These are phyloP conservation scores for Heterobasidion annosum DNA, from an alignment of 1,284 basidiomycete species.

Conservation along the genomic window DNA sequence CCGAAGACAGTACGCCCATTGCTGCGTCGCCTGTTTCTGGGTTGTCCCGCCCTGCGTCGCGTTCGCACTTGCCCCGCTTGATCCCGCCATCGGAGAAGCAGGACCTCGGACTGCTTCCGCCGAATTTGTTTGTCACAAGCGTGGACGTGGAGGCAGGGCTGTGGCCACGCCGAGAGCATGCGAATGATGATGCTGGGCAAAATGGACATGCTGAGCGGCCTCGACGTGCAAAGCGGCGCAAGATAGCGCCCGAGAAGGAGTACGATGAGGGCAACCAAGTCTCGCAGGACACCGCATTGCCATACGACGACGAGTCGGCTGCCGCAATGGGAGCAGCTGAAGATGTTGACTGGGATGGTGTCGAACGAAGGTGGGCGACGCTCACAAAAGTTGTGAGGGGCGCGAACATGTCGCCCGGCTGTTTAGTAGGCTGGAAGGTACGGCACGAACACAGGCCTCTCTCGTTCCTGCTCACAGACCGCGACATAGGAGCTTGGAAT, in stretches of 20 bases:
- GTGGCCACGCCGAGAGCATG: constrained; percentile 9
- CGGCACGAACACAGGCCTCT: constrained; percentile 3
- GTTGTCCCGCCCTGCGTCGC: background rate
- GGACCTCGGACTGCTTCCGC: constrained; percentile 37
- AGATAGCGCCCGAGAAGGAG: constrained; percentile 17
- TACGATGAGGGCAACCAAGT: constrained; percentile 4
- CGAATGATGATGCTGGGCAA: background rate
- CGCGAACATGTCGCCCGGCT: constrained; percentile 25
- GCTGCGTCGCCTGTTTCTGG: background rate
- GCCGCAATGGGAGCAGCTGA: background rate
- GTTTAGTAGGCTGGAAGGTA: constrained; percentile 47
- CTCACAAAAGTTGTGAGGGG: constrained; percentile 20
- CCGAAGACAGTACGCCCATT: constrained; percentile 4
- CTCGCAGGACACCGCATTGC: constrained; percentile 11
- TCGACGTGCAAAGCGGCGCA: constrained; percentile 8
- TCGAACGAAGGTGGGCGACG: constrained; percentile 32
- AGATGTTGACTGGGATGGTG: constrained; percentile 26
- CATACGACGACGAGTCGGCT: constrained; percentile 13
- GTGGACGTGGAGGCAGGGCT: constrained; percentile 53
- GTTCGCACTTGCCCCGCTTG: constrained; percentile 25
- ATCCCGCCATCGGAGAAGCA: constrained; percentile 60
- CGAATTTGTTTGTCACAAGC: constrained; percentile 58
- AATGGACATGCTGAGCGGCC: background rate
- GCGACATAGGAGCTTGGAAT: constrained; percentile 36
- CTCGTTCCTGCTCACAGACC: background rate